Evolutionary conservation across 2,329 filamentous ascomycete genomes (phyloP), one percentile per base, ranked within the genome.

Genomic region (Ceratocystis diversiconidia): DNA sequence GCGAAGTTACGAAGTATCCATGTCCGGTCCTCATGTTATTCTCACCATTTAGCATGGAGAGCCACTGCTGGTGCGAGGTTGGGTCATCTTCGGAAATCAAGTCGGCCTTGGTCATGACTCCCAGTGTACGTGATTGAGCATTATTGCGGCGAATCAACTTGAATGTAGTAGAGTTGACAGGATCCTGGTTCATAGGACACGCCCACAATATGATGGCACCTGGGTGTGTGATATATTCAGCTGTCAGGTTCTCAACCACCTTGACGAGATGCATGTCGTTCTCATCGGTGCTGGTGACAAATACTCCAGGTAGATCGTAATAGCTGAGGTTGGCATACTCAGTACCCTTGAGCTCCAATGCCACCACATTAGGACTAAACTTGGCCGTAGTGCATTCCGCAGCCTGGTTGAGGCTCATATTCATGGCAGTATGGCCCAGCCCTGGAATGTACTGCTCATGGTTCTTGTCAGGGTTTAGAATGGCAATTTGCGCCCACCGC

Each of bases 51-150:
- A 95, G 78, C 65, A 91, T 86, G 0, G 80, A 76, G 0, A 82
- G 72, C 81, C 88, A 89, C 65, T 86, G 84, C 0, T 74, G 69
- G 32, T 75, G 71, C 0, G 78, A 75, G 0, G 82, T 76, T 0
- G 75, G 75, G 1, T 79, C 77, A 0, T 79, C 79, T 0, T 75
- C 72, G 0, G 84, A 80, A 0, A 91, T 75, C 0, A 88, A 80
- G 68, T 96, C 92, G 0, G 91, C 90, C 71, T 95, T 96, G 0
- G 91, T 96, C 17, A 96, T 79, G 0, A 95, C 88, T 0, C 89
- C 89, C 64, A 89, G 79, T 0, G 85, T 88, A 1, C 86, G 79
- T 2, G 77, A 68, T 1, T 81, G 77, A 0, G 86, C 87, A 1
- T 77, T 77, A 1, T 82, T 75, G 52, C 79, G 73, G 36, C 82